Evolutionary conservation across 805 yeast genomes (phyloP), one percentile per base, ranked within the genome.

Genomic region (Ogataea paradorogensis): DNA sequence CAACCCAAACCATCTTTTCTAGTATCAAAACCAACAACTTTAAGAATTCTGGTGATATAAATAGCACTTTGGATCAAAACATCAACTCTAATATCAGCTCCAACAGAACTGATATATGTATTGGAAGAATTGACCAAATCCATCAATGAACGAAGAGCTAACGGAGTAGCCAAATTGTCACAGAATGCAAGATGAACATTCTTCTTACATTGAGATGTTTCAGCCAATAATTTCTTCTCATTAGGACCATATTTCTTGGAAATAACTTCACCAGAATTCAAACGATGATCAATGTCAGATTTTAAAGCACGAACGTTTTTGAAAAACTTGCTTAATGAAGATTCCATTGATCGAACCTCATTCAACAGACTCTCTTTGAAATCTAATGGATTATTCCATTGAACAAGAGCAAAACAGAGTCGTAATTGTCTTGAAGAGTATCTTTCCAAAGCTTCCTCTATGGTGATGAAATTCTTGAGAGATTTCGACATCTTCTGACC

Each of bases 401-500:
- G 88, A 41, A 85, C 87, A 50, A 87, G 72, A 0, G 95, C 95
- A 70, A 93, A 93, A 8, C 90, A 90, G 51, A 93, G 72, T 50
- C 99, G 78, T 54, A 93, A 72, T 62, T 93, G 97, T 52, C 97
- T 78, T 1, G 93, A 64, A 2, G 84, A 62, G 56, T 78, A 87
- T 48, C 63, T 76, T 40, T 71, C 65, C 47, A 93, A 72, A 1
- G 98, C 97, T 59, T 91, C 95, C 48, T 84, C 85, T 52, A 93
- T 88, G 9, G 98, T 89, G 58, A 93, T 91, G 61, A 93, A 93
- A 66, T 93, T 93, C 64, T 93, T 93, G 58, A 93, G 72, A 30
- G 95, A 83, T 67, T 93, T 93, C 33, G 95, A 84, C 99, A 93
- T 93, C 59, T 93, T 93, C 66, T 89, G 97, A 15, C 99, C 99